These are phyloP conservation scores for Fallopia convolvulus DNA, from an alignment of 148 eudicot species.

Conservation along the genomic window DNA sequence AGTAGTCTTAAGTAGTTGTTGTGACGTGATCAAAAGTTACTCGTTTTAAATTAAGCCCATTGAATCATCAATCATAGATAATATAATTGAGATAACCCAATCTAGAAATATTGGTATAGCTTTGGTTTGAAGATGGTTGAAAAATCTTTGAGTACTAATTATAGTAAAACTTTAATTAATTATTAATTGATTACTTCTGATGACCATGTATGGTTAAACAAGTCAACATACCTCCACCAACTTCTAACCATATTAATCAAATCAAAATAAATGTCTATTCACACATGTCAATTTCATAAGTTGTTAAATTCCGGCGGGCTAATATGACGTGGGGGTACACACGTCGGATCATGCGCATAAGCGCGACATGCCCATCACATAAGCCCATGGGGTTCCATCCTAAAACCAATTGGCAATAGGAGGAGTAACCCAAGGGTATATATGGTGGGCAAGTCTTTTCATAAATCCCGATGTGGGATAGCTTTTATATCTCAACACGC, in stretches of 20 bases:
- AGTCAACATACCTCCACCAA: background rate
- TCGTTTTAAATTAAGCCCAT: background rate
- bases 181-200: background rate
- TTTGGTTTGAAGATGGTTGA: background rate
- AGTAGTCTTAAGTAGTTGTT: background rate
- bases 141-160: background rate
- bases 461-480: too few relatives aligned
- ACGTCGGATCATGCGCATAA: too few relatives aligned
- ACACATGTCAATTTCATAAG: background rate
- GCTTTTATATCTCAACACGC: too few relatives aligned
- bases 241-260: background rate
- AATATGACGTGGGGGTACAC: too few relatives aligned
- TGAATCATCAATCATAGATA: background rate
- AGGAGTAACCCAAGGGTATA: too few relatives aligned
- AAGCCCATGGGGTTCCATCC: too few relatives aligned
- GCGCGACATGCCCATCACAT: too few relatives aligned
- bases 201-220: background rate
- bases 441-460: too few relatives aligned
- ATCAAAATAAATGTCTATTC: too few relatives aligned
- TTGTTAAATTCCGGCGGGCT: too few relatives aligned
- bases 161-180: background rate
- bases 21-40: background rate
- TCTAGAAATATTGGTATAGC: background rate
- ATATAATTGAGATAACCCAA: background rate
- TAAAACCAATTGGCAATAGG: too few relatives aligned